Evolutionary conservation across 2,329 filamentous ascomycete genomes (phyloP), one percentile per base, ranked within the genome.

Genomic region (Fusarium sublunatum): DNA sequence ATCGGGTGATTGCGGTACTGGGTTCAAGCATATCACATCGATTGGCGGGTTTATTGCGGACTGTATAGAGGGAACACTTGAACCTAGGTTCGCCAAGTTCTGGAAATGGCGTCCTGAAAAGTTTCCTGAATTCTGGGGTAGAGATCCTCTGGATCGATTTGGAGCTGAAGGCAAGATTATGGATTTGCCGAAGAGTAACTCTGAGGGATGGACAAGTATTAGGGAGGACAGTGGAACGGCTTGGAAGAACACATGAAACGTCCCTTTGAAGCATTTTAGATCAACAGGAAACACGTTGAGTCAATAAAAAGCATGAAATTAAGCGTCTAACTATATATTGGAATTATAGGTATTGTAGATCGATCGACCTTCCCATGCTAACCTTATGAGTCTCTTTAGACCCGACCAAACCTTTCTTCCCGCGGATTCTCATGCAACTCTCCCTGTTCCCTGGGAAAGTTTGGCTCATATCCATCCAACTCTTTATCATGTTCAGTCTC

Each of bases 61-160:
- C 3, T 66, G 62, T 7, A 45, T 67, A 32, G 62, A 67, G 40
- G 38, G 38, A 0, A 55, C 10, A 0, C 12, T 67, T 0, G 51
- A 66, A 4, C 34, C 61, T 3, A 54, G 54, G 0, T 66, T 67
- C 11, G 44, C 36, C 0, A 57, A 58, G 39, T 51, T 58, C 2
- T 67, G 62, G 64, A 56, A 5, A 35, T 67, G 62, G 64, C 49
- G 64, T 8, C 55, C 62, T 0, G 62, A 61, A 35, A 64, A 39
- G 35, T 43, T 53, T 6, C 26, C 35, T 0, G 48, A 43, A 0
- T 66, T 67, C 0, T 67, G 64, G 64, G 62, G 64, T 0, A 40
- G 55, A 0, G 52, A 67, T 46, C 34, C 52, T 0, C 3, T 66
- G 15, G 52, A 66, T 54, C 26, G 62, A 3, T 66, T 64, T 54